These are phyloP conservation scores for Elsinoe ampelina DNA, from an alignment of 2,329 filamentous ascomycete genomes.

Conservation along the genomic window DNA sequence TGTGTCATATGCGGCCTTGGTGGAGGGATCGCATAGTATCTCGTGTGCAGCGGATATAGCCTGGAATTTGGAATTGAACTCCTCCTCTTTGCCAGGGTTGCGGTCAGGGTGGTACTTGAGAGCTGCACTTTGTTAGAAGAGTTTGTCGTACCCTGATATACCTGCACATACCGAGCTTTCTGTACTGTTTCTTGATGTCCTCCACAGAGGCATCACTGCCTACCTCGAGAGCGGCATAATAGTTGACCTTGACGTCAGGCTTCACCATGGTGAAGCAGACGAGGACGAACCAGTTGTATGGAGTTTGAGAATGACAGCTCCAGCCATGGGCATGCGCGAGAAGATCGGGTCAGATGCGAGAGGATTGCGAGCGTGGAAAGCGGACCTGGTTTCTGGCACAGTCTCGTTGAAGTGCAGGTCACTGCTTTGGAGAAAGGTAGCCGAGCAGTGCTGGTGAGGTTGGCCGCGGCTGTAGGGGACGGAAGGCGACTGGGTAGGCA, in stretches of 20 bases:
- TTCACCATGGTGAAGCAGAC: slow-evolving; percentile 26
- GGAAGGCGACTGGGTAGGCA: neutral
- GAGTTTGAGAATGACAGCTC: neutral
- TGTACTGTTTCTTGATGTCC: slow-evolving; percentile 79
- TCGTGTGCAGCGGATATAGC: slow-evolving; percentile 80
- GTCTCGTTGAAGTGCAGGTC: neutral
- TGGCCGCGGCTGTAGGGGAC: slow-evolving; percentile 3
- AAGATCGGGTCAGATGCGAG: neutral
- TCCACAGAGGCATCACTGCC: slow-evolving; percentile 56
- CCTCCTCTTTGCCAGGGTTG: slow-evolving; percentile 71
- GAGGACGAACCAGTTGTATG: neutral
- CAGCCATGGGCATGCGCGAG: neutral
- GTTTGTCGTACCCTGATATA: neutral
- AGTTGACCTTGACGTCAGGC: slow-evolving; percentile 47
- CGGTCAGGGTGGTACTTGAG: slow-evolving; percentile 82
- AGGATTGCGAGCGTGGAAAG: neutral
- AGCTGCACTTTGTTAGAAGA: slow-evolving; percentile 41
- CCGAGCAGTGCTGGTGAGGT: neutral
- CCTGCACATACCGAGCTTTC: slow-evolving; percentile 58
- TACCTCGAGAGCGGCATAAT: slow-evolving; percentile 77
- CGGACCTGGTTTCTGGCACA: neutral
- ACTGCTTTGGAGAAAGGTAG: neutral
- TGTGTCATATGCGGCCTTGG: slow-evolving; percentile 53
- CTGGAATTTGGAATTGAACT: slow-evolving; percentile 75
- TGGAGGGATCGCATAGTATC: slow-evolving; percentile 53